Base-by-base conservation (phyloP, 495 filamentous ascomycete genomes). In the Xylaria intraflava region DNA sequence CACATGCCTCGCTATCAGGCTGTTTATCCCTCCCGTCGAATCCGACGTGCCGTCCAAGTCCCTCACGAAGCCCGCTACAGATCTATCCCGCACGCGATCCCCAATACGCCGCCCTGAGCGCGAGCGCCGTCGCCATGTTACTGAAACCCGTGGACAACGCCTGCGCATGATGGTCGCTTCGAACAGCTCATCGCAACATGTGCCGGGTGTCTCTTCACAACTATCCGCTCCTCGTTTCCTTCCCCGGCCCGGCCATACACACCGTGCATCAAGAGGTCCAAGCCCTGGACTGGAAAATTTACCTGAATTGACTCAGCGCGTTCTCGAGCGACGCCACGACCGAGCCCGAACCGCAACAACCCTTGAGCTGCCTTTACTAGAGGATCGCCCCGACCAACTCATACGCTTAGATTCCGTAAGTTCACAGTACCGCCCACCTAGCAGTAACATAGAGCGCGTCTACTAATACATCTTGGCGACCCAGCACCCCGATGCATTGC, bases 51-150 rank as follows among this genome's bases (percentile, higher is more conserved):
- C 75, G 43, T 60, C 70, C 54, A 83, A 84, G 54, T 71, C 75
- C 38, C 77, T 84, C 46, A 42, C 64, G 22, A 72, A 76, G 50
- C 66, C 67, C 56, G 59, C 57, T 27, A 39, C 38, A 29, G 54
- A 50, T 29, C 38, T 84, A 41, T 79, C 84, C 38, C 72, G 74
- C 52, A 72, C 80, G 57, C 86, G 89, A 61, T 91, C 88, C 22
- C 65, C 83, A 6, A 94, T 94, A 57, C 83, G 88, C 24, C 58
- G 45, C 11, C 4, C 17, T 8, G 41, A 36, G 24, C 53, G 53
- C 12, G 41, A 36, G 24, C 53, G 53, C 12, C 29, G 61, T 31
- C 58, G 46, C 42, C 58, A 55, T 7, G 9, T 64, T 2, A 51
- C 39, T 12, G 51, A 58, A n/a, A 19, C 23, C n/a, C 64, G 61